phyloP scores from a whole-genome alignment of 176 grass and related monocot species.

The Eleusine coracana region DNA sequence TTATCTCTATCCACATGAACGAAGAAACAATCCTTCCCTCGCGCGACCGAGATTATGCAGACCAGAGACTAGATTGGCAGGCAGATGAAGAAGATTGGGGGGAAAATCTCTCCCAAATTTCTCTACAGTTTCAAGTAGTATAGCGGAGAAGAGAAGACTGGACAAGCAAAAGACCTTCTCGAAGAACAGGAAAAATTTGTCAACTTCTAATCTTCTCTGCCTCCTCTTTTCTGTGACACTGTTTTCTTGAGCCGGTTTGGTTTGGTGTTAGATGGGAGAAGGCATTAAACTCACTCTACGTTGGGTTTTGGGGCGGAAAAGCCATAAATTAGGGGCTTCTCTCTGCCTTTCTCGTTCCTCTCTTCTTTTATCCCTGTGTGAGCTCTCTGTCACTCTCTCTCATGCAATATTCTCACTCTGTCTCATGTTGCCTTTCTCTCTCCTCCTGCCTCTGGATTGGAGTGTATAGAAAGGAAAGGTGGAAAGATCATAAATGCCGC shows the following conservation, averaged over 20 bases:
- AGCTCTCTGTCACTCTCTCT: slow-evolving; percentile 32
- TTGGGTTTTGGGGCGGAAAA: slow-evolving; percentile 36
- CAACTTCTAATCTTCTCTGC: slow-evolving; percentile 55
- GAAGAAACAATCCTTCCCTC: slow-evolving; percentile 27
- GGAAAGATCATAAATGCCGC: slow-evolving; percentile 45
- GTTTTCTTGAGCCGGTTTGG: background rate
- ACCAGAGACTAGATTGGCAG: slow-evolving; percentile 12
- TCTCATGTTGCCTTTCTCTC: slow-evolving; percentile 16
- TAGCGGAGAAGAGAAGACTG: slow-evolving; percentile 31
- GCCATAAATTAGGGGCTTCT: slow-evolving; percentile 53
- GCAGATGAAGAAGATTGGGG: slow-evolving; percentile 9
- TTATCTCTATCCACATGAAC: slow-evolving; percentile 41
- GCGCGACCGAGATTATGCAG: slow-evolving; percentile 30
- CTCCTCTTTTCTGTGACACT: background rate
- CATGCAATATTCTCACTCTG: slow-evolving; percentile 25
- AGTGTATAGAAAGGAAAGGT: slow-evolving; percentile 49
- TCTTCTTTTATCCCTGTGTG: slow-evolving; percentile 9
- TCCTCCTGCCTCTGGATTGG: slow-evolving; percentile 47
- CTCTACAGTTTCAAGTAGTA: background rate
- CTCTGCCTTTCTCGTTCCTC: slow-evolving; percentile 32
- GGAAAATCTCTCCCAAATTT: background rate
- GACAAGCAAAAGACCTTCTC: slow-evolving; percentile 47
- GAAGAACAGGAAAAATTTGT: slow-evolving; percentile 76
- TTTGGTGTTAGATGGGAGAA: slow-evolving; percentile 39
- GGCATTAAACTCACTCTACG: slow-evolving; percentile 47